Evolutionary conservation across 2,329 filamentous ascomycete species (phyloP), one percentile per base, ranked within the genome.

Genomic region (Penicillium sp.): DNA sequence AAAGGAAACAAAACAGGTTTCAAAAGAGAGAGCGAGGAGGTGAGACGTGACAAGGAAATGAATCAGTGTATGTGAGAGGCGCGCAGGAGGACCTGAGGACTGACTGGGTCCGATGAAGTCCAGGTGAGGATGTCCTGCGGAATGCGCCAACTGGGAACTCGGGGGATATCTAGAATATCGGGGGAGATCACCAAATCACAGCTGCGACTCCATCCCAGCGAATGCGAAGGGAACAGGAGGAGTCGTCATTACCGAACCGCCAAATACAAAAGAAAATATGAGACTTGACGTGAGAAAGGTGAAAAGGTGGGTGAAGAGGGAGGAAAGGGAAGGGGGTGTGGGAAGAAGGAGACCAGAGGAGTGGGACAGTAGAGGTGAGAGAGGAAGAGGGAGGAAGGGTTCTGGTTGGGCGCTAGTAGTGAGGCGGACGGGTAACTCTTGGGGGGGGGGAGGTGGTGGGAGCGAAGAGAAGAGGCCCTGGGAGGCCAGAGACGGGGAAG

Each of bases 161-260:
- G 51, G 35, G 35, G 51, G 51, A 53, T 42, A 53, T 54, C 42
- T 56, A 33, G 59, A 59, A 64, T 54, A 62, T 62, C 62, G 63
- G 58, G 58, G 53, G 55, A 68, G 55, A 68, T 70, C 68, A 70
- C 68, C 67, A 69, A 62, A 67, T 70, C 64, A 70, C 67, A 67
- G 59, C 61, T 67, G 67, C 64, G 62, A 64, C 62, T 65, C 66
- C 68, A 69, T 68, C 65, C 63, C 67, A 61, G 55, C 54, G 45
- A 40, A 54, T 59, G 51, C 64, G 59, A 55, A 67, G 59, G 64
- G 58, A 63, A 65, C 57, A 59, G 52, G 62, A 57, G 33, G 65
- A 56, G 59, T 61, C 65, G 58, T 62, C 65, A 66, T 68, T 56
- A 67, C 67, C 65, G 22, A 61, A 62, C 59, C 59, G 56, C 63